Conservation (phyloP, 306 rosid species). For the Trifolium fragiferum region DNA sequence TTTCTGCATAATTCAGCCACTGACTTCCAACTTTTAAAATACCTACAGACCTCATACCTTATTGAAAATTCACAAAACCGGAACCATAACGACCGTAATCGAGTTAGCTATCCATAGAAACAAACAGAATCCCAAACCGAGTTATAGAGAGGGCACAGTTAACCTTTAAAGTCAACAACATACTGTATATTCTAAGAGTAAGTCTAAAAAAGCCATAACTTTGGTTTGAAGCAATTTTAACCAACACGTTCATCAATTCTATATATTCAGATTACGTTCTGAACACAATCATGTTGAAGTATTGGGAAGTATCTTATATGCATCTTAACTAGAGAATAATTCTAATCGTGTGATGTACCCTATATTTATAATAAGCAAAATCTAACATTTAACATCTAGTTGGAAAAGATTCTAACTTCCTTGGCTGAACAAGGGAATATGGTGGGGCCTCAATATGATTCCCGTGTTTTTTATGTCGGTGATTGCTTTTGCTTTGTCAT, state of each 20-base stretch:
- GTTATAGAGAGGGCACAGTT: too few relatives aligned
- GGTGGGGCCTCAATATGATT: conserved; percentile 28
- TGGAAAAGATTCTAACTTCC: conserved; percentile 7
- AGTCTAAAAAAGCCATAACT: conserved; percentile 13
- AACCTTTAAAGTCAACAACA: neutral
- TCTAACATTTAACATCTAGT: conserved; percentile 13
- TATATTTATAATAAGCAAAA: conserved; percentile 8
- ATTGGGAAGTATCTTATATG: conserved; percentile 29
- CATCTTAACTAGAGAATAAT: conserved; percentile 4
- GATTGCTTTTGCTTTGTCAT: conserved; percentile 21
- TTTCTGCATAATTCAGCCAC: too few relatives aligned
- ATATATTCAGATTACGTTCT: neutral
- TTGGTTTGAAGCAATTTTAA: neutral
- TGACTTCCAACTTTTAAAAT: too few relatives aligned
- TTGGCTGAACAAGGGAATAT: conserved; percentile 11
- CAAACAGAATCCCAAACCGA: too few relatives aligned
- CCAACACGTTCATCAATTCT: neutral
- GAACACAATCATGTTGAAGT: conserved; percentile 18
- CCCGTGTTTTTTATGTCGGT: conserved; percentile 15
- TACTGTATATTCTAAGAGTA: conserved; percentile 19
- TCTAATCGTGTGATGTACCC: conserved; percentile 14
- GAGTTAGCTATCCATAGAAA: too few relatives aligned
- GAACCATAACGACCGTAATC: too few relatives aligned
- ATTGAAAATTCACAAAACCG: too few relatives aligned
- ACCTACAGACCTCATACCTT: too few relatives aligned